Evolutionary conservation across 2,329 filamentous ascomycete species (phyloP), one percentile per base, ranked within the genome.

Genomic region (Stromatinia cepivora): DNA sequence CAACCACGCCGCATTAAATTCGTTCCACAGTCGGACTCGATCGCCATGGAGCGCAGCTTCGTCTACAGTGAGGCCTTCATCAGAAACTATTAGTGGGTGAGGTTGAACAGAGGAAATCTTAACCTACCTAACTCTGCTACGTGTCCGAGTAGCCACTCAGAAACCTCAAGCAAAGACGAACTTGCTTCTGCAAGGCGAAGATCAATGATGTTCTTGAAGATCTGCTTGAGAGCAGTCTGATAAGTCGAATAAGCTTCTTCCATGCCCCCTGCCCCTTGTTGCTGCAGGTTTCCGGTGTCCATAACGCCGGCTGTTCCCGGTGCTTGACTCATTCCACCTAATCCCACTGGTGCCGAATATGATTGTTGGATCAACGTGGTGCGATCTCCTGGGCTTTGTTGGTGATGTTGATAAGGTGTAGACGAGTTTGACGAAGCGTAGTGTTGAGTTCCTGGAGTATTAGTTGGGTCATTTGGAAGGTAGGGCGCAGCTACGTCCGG

Each of bases 1-100:
- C 50, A 97, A 85, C 94, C 94, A 98, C 70, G 92, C 93, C 70
- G 92, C 86, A 80, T 99, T 98, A 82, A 98, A 97, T 74, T 97
- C 91, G 76, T 91, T 89, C 95, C 95, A 99, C 9, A 98, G 82
- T 77, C 90, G 90, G 73, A 97, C 86, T 68, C 93, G 89, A 75
- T 95, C 90, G 69, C 85, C 82, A 77, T 95, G 89, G 69, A 92
- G 85, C 66, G 85, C 84, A 77, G 91, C 88, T 79, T 97, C 91
- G 81, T 98, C 94, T 76, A 90, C 88, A 73, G 91, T 90, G 76
- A 98, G 88, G 70, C 93, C 93, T 97, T 81, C 75, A 80, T 80
- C 78, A 80, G 73, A 73, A 75, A 72, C 70, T 56, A 77, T 77
- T 76, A 78, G 75, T 77, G 61, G 65, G 62, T 68, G 71, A 69